These are phyloP conservation scores for Diaporthe capsici DNA, from an alignment of 2,329 filamentous ascomycete species.

Conservation along the genomic window DNA sequence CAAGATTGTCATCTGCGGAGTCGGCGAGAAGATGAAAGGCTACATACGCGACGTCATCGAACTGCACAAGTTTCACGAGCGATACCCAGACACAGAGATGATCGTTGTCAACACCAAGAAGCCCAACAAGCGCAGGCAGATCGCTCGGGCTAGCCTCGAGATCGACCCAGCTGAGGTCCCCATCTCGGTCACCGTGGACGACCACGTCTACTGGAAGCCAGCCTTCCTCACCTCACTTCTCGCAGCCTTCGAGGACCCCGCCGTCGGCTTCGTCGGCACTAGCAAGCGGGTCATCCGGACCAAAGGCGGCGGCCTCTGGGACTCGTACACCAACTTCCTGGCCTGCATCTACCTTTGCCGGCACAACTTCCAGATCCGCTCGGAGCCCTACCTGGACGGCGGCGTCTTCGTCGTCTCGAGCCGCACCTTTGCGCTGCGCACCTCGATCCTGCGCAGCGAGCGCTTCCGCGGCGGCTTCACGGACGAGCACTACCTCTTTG, in stretches of 20 bases:
- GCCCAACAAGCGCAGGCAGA: constrained; percentile 65
- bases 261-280: constrained; percentile 69
- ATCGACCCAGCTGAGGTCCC: constrained; percentile 54
- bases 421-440: constrained; percentile 66
- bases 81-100: constrained; percentile 41
- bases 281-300: constrained; percentile 66
- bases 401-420: constrained; percentile 71
- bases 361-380: constrained; percentile 73
- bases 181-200: constrained; percentile 64
- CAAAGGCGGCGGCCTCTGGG: constrained; percentile 45
- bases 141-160: constrained; percentile 52
- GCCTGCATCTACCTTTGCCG: constrained; percentile 72
- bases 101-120: constrained; percentile 52
- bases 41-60: constrained; percentile 42
- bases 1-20: constrained; percentile 61
- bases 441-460: constrained; percentile 60
- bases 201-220: constrained; percentile 65
- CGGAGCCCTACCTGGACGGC: constrained; percentile 69
- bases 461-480: constrained; percentile 60
- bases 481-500: constrained; percentile 65
- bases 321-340: constrained; percentile 66
- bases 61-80: constrained; percentile 13
- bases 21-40: constrained; percentile 50
- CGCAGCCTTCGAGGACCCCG: constrained; percentile 58
- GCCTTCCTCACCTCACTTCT: constrained; percentile 59